phyloP scores from a whole-genome alignment of 306 rosid species.

The Benincasa hispida region DNA sequence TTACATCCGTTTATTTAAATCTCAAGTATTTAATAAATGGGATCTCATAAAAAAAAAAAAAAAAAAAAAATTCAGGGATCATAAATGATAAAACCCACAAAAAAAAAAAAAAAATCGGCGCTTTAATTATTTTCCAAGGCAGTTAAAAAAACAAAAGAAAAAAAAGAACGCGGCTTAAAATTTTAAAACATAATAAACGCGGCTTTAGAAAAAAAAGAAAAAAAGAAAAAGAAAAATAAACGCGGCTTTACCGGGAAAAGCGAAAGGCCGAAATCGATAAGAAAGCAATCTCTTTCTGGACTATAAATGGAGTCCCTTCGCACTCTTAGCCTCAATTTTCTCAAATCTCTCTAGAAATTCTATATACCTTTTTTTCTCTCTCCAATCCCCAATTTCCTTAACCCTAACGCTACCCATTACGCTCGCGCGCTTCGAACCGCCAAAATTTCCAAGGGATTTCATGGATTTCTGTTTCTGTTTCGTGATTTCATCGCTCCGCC shows the following conservation, averaged over 20 bases:
- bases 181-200: not conserved
- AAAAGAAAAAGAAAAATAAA: not conserved
- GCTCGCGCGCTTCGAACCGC: not conserved
- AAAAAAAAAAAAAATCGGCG: too few species aligned
- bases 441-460: not conserved
- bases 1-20: too few species aligned
- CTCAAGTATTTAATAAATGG: too few species aligned
- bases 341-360: not conserved
- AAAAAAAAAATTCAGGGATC: too few species aligned
- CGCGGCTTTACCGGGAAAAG: not conserved
- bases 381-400: constrained; percentile 1
- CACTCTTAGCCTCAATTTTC: not conserved
- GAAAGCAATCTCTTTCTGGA: not conserved
- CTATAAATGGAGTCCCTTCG: not conserved
- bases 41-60: too few species aligned
- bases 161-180: not conserved
- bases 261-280: not conserved
- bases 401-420: constrained; percentile 1
- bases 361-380: not conserved
- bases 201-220: too few species aligned
- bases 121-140: too few species aligned
- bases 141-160: too few species aligned
- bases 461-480: not conserved
- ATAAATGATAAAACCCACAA: too few species aligned
- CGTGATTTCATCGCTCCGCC: not conserved